A percentile compares a stretch with the other conserved stretches of the same genome.
phyloP scores from a whole-genome alignment of 2,329 filamentous ascomycete species.

The Teratosphaeria viscida region DNA sequence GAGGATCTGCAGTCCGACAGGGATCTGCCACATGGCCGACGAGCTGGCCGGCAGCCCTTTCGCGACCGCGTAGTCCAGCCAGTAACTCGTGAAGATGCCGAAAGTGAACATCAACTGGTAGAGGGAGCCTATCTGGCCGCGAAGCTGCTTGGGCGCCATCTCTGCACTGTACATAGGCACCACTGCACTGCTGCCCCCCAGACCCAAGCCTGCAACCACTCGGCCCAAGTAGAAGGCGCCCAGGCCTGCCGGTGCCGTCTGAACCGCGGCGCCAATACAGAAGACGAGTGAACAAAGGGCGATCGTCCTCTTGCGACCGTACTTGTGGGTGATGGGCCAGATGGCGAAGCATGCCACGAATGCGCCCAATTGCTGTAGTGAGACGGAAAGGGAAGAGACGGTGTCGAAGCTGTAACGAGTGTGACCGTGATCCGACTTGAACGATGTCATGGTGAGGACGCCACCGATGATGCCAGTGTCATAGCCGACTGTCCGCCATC shows the following conservation, averaged over 20 bases:
- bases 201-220: slow-evolving; percentile 38
- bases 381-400: slow-evolving; percentile 33
- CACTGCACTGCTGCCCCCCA: slow-evolving; percentile 38
- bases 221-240: slow-evolving; percentile 37
- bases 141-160: slow-evolving; percentile 35
- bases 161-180: slow-evolving; percentile 33
- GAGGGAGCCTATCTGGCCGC: slow-evolving; percentile 40
- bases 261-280: slow-evolving; percentile 33
- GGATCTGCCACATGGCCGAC: slow-evolving; percentile 44
- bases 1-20: slow-evolving; percentile 42
- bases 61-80: slow-evolving; percentile 41
- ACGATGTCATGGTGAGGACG: slow-evolving; percentile 20
- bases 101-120: slow-evolving; percentile 43
- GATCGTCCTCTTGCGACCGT: slow-evolving; percentile 37
- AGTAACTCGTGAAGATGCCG: slow-evolving; percentile 43
- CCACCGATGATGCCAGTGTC: slow-evolving; percentile 31
- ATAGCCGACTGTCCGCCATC: slow-evolving; percentile 27
- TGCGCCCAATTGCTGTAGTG: slow-evolving; percentile 43
- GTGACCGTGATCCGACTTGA: slow-evolving; percentile 19
- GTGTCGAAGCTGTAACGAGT: slow-evolving; percentile 13
- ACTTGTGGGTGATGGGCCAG: slow-evolving; percentile 38
- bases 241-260: slow-evolving; percentile 27
- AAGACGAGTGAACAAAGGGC: slow-evolving; percentile 36
- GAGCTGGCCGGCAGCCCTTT: slow-evolving; percentile 26
- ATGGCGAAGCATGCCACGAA: slow-evolving; percentile 43